A percentile compares a stretch with the other conserved stretches of the same genome.
Evolutionary conservation across 2,329 filamentous ascomycete genomes (phyloP).

Genomic region (Helotiales sp.): DNA sequence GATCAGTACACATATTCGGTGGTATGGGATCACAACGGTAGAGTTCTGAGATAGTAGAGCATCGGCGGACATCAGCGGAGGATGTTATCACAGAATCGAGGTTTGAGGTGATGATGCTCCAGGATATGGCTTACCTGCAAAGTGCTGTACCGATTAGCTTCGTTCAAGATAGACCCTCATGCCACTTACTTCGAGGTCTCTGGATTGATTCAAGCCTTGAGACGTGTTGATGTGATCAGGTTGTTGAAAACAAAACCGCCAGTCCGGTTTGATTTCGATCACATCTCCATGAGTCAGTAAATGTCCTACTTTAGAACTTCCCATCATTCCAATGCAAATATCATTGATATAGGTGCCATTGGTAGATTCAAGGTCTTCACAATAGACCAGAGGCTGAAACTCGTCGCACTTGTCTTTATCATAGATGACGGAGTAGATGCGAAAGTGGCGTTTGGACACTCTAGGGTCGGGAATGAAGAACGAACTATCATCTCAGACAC

Average conservation of each 20-base stretch:
- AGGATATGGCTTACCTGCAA: too few species aligned
- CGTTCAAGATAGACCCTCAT: too few species aligned
- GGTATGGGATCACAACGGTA: too few species aligned
- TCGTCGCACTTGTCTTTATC: slow-evolving; percentile 37
- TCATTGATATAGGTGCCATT: slow-evolving; percentile 56
- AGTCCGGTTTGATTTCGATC: slow-evolving; percentile 42
- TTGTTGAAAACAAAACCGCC: slow-evolving; percentile 39
- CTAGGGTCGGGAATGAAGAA: slow-evolving; percentile 41
- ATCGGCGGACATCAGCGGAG: too few species aligned
- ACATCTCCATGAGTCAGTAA: slow-evolving; percentile 52
- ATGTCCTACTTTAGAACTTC: slow-evolving; percentile 38
- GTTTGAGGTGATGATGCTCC: too few species aligned
- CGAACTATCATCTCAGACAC: slow-evolving; percentile 31
- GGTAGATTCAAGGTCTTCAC: slow-evolving; percentile 54
- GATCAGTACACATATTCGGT: too few species aligned
- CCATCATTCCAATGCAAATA: slow-evolving; percentile 44
- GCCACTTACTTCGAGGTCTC: slow-evolving; percentile 39
- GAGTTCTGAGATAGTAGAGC: too few species aligned
- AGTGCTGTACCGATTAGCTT: slow-evolving; percentile 38
- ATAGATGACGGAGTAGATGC: slow-evolving; percentile 55
- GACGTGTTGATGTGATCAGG: slow-evolving; percentile 7
- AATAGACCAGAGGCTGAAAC: slow-evolving; percentile 47
- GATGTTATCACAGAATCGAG: too few species aligned
- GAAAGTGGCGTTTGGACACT: slow-evolving; percentile 55
- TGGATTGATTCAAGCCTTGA: slow-evolving; percentile 32